A percentile compares a stretch with the other conserved stretches of the same genome.
Conservation (phyloP, 495 filamentous ascomycete genomes). For the Xylaria bambusicola region DNA sequence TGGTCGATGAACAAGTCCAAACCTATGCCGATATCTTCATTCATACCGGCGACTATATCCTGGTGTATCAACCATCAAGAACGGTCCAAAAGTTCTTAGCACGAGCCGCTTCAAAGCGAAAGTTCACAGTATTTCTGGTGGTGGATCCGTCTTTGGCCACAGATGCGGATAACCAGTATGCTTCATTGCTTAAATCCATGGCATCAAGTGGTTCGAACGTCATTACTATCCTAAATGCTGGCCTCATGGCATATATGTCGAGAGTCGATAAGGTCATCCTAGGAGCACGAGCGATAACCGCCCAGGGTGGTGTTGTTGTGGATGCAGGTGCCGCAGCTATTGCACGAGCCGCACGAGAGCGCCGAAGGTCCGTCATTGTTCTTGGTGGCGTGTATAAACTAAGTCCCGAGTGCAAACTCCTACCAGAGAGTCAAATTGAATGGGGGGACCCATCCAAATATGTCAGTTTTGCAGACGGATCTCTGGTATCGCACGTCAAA, state of each 20-base stretch:
- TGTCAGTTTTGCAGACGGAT: slow-evolving; percentile 71
- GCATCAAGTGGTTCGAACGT: slow-evolving; percentile 75
- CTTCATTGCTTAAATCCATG: slow-evolving; percentile 71
- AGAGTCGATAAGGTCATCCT: slow-evolving; percentile 92
- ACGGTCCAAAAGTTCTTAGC: slow-evolving; percentile 86
- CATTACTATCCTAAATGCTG: slow-evolving; percentile 78
- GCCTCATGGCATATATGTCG: slow-evolving; percentile 88
- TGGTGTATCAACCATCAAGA: slow-evolving; percentile 76
- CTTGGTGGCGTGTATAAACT: slow-evolving; percentile 87
- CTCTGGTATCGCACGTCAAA: slow-evolving; percentile 72
- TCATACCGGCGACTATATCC: slow-evolving; percentile 83
- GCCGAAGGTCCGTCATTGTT: slow-evolving; percentile 79
- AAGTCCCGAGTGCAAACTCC: slow-evolving; percentile 81
- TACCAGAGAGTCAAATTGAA: slow-evolving; percentile 68
- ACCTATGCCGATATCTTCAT: slow-evolving; percentile 85
- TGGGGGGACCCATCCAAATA: slow-evolving; percentile 76
- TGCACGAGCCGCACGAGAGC: slow-evolving; percentile 76
- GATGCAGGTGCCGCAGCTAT: slow-evolving; percentile 77
- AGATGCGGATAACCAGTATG: slow-evolving; percentile 33
- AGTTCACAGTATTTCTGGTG: slow-evolving; percentile 83
- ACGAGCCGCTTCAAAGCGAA: slow-evolving; percentile 78
- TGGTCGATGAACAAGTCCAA: slow-evolving; percentile 87
- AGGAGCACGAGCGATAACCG: slow-evolving; percentile 79
- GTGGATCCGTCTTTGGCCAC: slow-evolving; percentile 57
- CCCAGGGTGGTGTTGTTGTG: slow-evolving; percentile 81